Evolutionary conservation across 768 basidiomycete genomes (phyloP).

Genomic region (Rhizopogon roseolus): DNA sequence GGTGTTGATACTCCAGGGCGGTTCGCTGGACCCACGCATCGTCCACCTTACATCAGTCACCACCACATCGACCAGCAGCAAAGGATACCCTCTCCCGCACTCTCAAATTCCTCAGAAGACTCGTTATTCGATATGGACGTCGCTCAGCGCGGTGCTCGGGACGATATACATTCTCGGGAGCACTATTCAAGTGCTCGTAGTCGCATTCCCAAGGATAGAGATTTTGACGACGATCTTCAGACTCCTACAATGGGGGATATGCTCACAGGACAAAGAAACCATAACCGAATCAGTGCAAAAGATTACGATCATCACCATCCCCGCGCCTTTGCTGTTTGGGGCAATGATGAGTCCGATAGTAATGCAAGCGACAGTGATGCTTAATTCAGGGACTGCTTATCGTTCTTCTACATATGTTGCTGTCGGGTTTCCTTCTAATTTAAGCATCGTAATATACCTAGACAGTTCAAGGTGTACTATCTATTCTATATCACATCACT

Average conservation of each 20-base stretch:
- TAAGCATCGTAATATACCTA: neutral
- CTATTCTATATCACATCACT: constrained; percentile 1
- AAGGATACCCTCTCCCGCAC: constrained; percentile 25
- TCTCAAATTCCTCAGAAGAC: constrained; percentile 36
- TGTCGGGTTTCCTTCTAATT: neutral
- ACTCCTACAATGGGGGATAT: constrained; percentile 55
- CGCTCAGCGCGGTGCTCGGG: constrained; percentile 45
- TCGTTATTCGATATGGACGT: constrained; percentile 28
- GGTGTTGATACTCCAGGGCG: constrained; percentile 64
- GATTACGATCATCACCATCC: constrained; percentile 27
- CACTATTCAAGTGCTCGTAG: constrained; percentile 40
- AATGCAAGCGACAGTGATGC: constrained; percentile 70
- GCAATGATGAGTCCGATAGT: constrained; percentile 86
- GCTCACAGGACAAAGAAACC: constrained; percentile 8
- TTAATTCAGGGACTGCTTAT: constrained; percentile 10
- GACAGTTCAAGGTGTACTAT: neutral
- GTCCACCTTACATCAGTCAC: constrained; percentile 32
- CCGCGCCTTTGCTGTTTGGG: constrained; percentile 80
- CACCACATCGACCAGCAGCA: constrained; percentile 6
- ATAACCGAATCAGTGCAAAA: constrained; percentile 9
- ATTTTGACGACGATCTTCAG: constrained; percentile 50
- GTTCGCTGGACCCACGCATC: constrained; percentile 48
- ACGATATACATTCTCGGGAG: constrained; percentile 42
- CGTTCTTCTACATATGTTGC: neutral
- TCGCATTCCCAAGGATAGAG: constrained; percentile 57